Base-by-base conservation (phyloP, 208 protist genomes). In the Acanthamoeba lenticulata region DNA sequence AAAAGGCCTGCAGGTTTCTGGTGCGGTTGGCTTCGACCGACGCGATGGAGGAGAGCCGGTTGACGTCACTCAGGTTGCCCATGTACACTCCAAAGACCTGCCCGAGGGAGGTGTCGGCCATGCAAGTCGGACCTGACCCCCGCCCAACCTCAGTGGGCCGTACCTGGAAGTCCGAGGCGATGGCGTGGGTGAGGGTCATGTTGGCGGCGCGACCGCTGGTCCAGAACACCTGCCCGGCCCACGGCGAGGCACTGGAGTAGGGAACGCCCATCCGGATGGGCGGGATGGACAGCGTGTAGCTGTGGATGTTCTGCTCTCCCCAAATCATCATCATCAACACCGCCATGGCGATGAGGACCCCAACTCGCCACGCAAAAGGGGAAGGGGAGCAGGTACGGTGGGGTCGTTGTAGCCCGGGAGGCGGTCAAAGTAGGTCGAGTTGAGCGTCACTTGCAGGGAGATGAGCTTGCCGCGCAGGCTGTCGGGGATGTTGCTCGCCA, bases 341-440 rank as follows among this genome's bases (percentile, higher is more conserved):
- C n/a, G n/a, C n/a, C n/a, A n/a, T n/a, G n/a, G n/a, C n/a, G 7
- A 21, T 24, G 52, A 11, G 52, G 29, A 29, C 27, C 27, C 6
- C 11, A 38, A 32, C 11, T 21, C n/a, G 19, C 9, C 1, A 36
- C 2, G 44, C 44, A 62, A 2, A 60, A 29, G 29, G 57, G 15
- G n/a, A 29, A 27, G 34, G 65, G 19, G 7, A 29, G 1, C 21
- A 38, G 34, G 65, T 45, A 44, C 67, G 6, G 65, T 52, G 36
- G 90, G 94, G 13, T 95, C 94, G 91, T 57, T 95, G 29, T 45
- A 57, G 29, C 47, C 47, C 2, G 94, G 94, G 11, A 95, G 45
- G 7, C 47, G 29, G 13, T 95, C 94, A 40, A 95, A 95, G 47
- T 95, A 95, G 44, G 49, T 60, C 17, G 32, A 24, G 90, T 95